Evolutionary conservation across 352 stramenopile genomes (phyloP), one percentile per base, ranked within the genome.

Genomic region (Phytophthora meadii): DNA sequence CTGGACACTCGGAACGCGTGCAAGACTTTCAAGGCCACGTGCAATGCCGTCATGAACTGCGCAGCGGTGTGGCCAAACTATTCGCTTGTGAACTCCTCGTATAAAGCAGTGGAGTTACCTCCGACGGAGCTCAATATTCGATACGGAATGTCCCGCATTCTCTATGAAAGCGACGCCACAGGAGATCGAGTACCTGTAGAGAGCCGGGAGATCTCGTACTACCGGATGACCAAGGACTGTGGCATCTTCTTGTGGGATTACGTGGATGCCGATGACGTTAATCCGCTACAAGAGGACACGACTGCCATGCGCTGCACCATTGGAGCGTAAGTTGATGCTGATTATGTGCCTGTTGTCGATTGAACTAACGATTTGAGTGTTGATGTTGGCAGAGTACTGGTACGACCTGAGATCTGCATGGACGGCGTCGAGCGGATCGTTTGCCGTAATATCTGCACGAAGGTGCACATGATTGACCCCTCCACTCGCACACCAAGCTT

Each of bases 361-460:
- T 10, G 24, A 45, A 12, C 46, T 64, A 40, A 52, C 22, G 17
- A 14, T 25, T 22, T 50, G 4, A 17, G 19, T 60, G 36, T 22
- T 40, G 5, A 46, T 41, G 27, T 28, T 12, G 42, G 14, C 39
- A 79, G 63, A 1, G 64, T 82, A 15, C 36, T 85, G 25, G 65
- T 85, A 25, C 74, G 68, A 2, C 71, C 61, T 1, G 79, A 88
- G 34, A 28, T 77, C 30, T 88, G 76, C 45, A 59, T 54, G 1
- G 79, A 88, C 40, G 76, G 76, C 51, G 70, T 81, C 19, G 68
- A 85, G 42, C 76, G 76, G 46, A 79, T 88, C 11, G 82, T 89
- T 30, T 82, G 76, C 37, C 77, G 79, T 39, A 75, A 68, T 34
- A 70, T 90, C 25, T 88, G 79, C 68, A 83, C 82, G 27, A 90